Evolutionary conservation across 805 yeast species (phyloP).

Genomic region (Saccharomycopsis sp.): DNA sequence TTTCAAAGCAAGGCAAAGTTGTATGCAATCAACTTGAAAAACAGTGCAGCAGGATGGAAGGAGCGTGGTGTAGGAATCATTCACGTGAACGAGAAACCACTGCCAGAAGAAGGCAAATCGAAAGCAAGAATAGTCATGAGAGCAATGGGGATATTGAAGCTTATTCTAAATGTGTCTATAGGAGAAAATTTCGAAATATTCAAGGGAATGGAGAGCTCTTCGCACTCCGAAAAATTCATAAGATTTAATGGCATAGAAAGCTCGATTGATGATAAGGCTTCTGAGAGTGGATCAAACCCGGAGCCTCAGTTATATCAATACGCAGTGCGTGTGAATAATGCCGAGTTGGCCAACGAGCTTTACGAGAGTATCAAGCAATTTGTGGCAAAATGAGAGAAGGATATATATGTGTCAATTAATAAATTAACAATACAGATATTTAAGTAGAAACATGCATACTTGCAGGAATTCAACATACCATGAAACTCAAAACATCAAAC

Average conservation of each 20-base stretch:
- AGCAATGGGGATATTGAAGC: conserved; percentile 76
- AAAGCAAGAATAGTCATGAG: conserved; percentile 81
- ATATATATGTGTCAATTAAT: too few species aligned
- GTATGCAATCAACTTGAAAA: conserved; percentile 63
- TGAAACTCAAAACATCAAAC: not conserved
- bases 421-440: too few species aligned
- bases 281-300: conserved; percentile 26
- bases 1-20: conserved; percentile 71
- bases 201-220: conserved; percentile 82
- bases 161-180: conserved; percentile 71
- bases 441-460: too few species aligned
- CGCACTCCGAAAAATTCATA: conserved; percentile 76
- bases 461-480: too few species aligned
- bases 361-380: conserved; percentile 40
- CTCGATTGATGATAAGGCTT: conserved; percentile 5
- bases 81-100: conserved; percentile 55
- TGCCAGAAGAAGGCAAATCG: conserved; percentile 12
- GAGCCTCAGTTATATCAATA: conserved; percentile 70
- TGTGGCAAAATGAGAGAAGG: not conserved
- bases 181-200: conserved; percentile 47
- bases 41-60: conserved; percentile 80
- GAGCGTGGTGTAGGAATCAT: conserved; percentile 88
- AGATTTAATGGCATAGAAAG: conserved; percentile 60
- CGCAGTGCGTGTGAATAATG: conserved; percentile 65
- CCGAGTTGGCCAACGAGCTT: conserved; percentile 53